phyloP scores from a whole-genome alignment of 2,329 filamentous ascomycete species.

The Aspergillus sclerotialis region DNA sequence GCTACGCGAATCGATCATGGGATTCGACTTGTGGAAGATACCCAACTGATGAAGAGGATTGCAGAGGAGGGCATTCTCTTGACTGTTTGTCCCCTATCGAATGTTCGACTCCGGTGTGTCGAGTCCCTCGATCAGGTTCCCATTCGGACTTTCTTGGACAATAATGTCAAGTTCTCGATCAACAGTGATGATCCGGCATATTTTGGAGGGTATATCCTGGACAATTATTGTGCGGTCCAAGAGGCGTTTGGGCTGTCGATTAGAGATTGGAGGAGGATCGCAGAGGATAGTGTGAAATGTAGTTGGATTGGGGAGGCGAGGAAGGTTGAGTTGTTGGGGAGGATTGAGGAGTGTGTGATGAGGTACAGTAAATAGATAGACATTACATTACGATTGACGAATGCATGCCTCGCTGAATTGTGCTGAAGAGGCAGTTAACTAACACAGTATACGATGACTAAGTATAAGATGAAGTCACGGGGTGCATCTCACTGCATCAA shows the following conservation, averaged over 20 bases:
- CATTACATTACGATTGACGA: too few species aligned
- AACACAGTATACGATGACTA: too few species aligned
- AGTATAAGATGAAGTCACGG: too few species aligned
- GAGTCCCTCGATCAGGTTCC: conserved; percentile 50
- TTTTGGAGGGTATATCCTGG: conserved; percentile 67
- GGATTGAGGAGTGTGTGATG: conserved; percentile 25
- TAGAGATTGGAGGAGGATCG: conserved; percentile 62
- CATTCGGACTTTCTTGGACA: conserved; percentile 56
- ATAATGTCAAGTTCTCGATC: conserved; percentile 61
- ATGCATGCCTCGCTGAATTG: too few species aligned
- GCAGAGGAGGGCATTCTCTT: conserved; percentile 54
- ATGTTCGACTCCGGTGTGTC: conserved; percentile 58
- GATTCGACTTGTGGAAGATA: conserved; percentile 57
- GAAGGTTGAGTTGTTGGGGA: conserved; percentile 51
- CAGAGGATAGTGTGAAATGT: conserved; percentile 54
- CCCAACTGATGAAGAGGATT: conserved; percentile 51
- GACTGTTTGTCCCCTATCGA: conserved; percentile 67
- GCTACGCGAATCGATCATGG: conserved; percentile 69
- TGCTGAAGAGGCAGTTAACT: too few species aligned
- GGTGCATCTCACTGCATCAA: too few species aligned
- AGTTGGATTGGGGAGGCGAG: conserved; percentile 63
- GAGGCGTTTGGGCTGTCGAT: conserved; percentile 58
- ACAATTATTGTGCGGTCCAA: conserved; percentile 71
- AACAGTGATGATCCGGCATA: conserved; percentile 71
- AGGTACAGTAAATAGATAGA: conserved; percentile 9